These are phyloP conservation scores for Papiliotrema flavescens DNA, from an alignment of 1,284 basidiomycete species.

Conservation along the genomic window DNA sequence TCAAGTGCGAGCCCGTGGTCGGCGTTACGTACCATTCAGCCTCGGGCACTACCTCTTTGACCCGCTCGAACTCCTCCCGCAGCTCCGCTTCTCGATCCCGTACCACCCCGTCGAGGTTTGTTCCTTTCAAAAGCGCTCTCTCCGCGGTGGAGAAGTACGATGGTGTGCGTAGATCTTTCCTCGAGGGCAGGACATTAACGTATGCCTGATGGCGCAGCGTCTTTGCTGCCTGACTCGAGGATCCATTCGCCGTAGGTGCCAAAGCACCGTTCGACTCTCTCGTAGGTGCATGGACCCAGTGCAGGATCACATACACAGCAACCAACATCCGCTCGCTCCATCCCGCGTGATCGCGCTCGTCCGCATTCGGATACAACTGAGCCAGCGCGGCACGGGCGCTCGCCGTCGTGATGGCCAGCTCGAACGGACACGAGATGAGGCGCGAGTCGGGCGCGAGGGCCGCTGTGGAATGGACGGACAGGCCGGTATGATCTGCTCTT, in stretches of 20 bases:
- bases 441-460: constrained; percentile 56
- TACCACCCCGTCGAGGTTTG: constrained; percentile 72
- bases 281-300: constrained; percentile 54
- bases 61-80: constrained; percentile 57
- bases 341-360: constrained; percentile 20
- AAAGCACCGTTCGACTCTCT: background rate
- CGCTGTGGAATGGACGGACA: constrained; percentile 57
- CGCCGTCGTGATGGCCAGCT: constrained; percentile 64
- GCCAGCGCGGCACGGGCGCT: constrained; percentile 54
- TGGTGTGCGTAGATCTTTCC: constrained; percentile 63
- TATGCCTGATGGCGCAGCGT: constrained; percentile 57
- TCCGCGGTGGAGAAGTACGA: constrained; percentile 68
- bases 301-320: constrained; percentile 65
- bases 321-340: constrained; percentile 72
- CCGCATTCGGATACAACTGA: constrained; percentile 20
- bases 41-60: constrained; percentile 51
- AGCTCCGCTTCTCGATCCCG: constrained; percentile 60
- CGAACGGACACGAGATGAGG: constrained; percentile 71
- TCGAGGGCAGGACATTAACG: constrained; percentile 61
- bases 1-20: too few species aligned
- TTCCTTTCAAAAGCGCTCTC: constrained; percentile 63
- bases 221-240: background rate
- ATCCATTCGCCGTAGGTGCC: background rate
- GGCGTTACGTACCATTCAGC: constrained; percentile 60
- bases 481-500: constrained; percentile 53